Base-by-base conservation (phyloP, 1,139 yeast genomes). In the Nakaseomyces delphensis region DNA sequence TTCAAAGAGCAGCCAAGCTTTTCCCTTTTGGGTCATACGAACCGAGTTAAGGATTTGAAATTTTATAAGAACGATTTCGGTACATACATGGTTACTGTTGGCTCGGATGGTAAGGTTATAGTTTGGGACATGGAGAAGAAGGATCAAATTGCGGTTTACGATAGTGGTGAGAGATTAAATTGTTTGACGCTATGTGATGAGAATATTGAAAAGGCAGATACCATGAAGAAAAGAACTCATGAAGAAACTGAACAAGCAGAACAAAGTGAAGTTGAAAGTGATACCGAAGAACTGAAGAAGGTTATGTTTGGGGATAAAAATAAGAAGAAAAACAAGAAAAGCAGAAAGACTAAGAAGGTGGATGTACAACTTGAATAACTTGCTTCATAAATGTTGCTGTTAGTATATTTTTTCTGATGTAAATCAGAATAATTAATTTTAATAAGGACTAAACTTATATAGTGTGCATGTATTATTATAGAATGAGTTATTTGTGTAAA, bases 61-160 rank as follows among this genome's bases (percentile, higher is more conserved):
- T 68, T 78, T 44, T 76, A 72, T 55, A 65, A 66, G 45, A 69
- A 76, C 47, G 57, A 55, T 1, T 71, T 67, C 41, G 64, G 64
- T 27, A 61, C 73, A 5, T 81, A 73, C 56, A 66, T 93, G 59
- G 73, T 84, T 1, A 82, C 95, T 2, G 86, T 87, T 10, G 84
- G 96, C 0, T 85, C 96, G 0, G 97, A 91, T 61, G 97, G 98
- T 31, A 83, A 77, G 55, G 79, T 91, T 43, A 95, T 89, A 11
- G 80, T 91, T 2, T 91, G 97, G 96, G 83, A 87, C 57, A 66
- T 89, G 56, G 55, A 66, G 3, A 56, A 67, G 1, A 72, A 73
- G 53, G 95, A 84, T 54, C 95, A 87, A 62, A 73, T 86, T 18
- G 96, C 96, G 0, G 93, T 86, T 2, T 89, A 87, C 62, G 86